Evolutionary conservation across 192 early-diverging fungal genomes (phyloP).

Genomic region (Linnemannia hyalina): DNA sequence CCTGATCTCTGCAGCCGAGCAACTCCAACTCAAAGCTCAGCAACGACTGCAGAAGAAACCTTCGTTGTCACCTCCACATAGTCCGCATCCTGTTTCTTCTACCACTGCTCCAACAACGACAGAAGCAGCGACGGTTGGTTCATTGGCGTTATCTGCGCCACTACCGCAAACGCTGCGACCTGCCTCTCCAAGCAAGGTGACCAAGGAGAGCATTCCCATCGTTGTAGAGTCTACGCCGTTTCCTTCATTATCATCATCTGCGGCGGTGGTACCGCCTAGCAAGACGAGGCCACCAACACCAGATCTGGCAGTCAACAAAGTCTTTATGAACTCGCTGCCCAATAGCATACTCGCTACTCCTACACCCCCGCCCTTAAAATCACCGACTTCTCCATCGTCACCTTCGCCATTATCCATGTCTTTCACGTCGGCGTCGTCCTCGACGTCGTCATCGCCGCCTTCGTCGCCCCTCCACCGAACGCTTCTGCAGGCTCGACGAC

Average conservation of each 20-base stretch:
- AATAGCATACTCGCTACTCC: neutral
- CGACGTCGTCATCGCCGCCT: neutral
- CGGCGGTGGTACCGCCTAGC: neutral
- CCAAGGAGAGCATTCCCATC: neutral
- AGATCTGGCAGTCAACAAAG: neutral
- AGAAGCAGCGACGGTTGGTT: neutral
- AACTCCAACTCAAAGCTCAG: conserved; percentile 12
- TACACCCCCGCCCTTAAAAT: neutral
- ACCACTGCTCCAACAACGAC: neutral
- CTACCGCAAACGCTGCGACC: neutral
- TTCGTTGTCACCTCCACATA: neutral
- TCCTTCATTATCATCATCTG: too few species aligned
- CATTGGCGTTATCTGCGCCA: neutral
- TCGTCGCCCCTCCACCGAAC: neutral
- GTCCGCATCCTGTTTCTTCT: neutral
- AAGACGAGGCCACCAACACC: neutral
- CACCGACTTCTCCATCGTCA: neutral
- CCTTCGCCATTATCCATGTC: neutral
- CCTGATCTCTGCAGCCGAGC: conserved; percentile 15
- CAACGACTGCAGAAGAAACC: neutral
- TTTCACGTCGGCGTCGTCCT: neutral
- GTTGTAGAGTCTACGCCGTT: too few species aligned
- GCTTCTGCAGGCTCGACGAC: neutral
- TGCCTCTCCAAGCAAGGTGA: neutral
- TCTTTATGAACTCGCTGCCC: neutral